Evolutionary conservation across 768 basidiomycete genomes (phyloP), one percentile per base, ranked within the genome.

Genomic region (Auriscalpium microsporum): DNA sequence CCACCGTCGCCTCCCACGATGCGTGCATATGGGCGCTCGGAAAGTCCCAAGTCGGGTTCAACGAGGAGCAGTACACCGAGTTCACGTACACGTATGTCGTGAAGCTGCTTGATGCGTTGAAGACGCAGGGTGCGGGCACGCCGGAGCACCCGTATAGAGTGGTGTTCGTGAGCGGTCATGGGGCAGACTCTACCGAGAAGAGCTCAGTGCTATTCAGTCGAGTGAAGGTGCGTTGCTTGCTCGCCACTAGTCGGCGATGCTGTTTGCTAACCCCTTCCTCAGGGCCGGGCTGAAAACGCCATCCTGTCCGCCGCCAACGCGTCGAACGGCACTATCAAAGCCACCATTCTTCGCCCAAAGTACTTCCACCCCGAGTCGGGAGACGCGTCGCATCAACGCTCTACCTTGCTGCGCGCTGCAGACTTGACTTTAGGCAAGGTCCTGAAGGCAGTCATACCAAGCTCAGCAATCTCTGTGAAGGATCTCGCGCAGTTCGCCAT

Each of bases 11-110:
- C 17, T 58, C 51, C 10, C 65, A 64, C 9, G 62, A 66, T n/a
- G 62, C 63, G 21, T 63, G 63, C 45, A 59, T 67, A 5, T 67
- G 66, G 64, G 65, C 65, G 38, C 58, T 64, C 42, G 66, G 66
- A 1, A 56, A 21, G 33, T 56, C 62, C 4, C 4, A 46, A 23
- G 17, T 13, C 40, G 58, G 62, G 28, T 46, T 56, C 53, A 44
- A 52, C 37, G 62, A 63, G 48, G 54, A 33, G 16, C 45, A 60
- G 21, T 63, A 63, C 40, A 56, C 53, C 3, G 54, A 55, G 47
- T 64, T 69, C 53, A 69, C 67, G 1, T 53, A 61, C 21, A 65
- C 65, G 8, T 67, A 67, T 51, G 5, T 59, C 13, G 52, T 53
- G n/a, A 38, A 57, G 4, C 52, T 57, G n/a, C 46, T 62, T n/a